Evolutionary conservation across 805 yeast genomes (phyloP), one percentile per base, ranked within the genome.

Genomic region (Metschnikowia aberdeeniae): DNA sequence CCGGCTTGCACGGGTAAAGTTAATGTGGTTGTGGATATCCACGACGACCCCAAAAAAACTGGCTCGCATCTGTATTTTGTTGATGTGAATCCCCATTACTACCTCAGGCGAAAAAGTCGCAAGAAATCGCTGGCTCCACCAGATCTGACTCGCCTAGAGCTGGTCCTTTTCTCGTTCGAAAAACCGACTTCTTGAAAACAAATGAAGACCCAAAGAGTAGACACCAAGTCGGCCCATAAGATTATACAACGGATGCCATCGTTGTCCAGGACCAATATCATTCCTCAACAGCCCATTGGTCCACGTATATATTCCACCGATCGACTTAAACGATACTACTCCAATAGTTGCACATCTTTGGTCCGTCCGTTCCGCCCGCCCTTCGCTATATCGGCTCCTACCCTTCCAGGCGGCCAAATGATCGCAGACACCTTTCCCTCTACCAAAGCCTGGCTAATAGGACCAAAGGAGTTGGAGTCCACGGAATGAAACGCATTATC

Each of bases 381-480:
- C 13, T 36, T 28, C 8, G 39, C 40, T 17, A 53, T 36, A 24
- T 62, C 66, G 5, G 54, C 38, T 4, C 70, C 68, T 6, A 62
- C 47, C 42, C 75, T 56, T 41, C 52, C 51, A 31, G 59, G 46
- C 1, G 97, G 97, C 83, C 86, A 88, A 36, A 89, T 63, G 1
- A 90, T 72, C 36, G 67, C 64, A 1, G 78, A 69, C 1, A 85
- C 96, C 56, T 80, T 85, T 1, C 97, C 97, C 9, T 86, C 58
- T 19, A 89, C 82, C 46, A 92, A 66, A 0, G 92, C 96, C 32
- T 81, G 76, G 12, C 95, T 83, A 0, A 92, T 76, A 0, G 97
- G 96, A 0, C 98, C 98, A 67, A 86, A 92, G 7, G 75, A 77
- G 62, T 89, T 90, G 42, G 92, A 82, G 65, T 92, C 98, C 1